Evolutionary conservation across 2,329 filamentous ascomycete species (phyloP).

Genomic region (Exophiala dermatitidis): DNA sequence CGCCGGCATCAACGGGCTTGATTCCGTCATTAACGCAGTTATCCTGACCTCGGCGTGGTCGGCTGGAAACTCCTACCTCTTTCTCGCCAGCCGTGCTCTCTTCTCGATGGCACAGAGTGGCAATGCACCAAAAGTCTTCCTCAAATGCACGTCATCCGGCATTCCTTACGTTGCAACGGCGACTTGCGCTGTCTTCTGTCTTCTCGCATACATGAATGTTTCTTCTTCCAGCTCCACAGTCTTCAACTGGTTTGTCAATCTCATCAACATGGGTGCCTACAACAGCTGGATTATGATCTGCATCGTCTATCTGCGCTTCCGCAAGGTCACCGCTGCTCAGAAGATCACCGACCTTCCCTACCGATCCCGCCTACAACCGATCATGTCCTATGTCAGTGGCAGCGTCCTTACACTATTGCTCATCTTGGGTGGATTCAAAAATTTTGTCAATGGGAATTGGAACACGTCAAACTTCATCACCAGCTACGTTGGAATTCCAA

Average conservation of each 20-base stretch:
- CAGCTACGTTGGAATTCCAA: constrained; percentile 39
- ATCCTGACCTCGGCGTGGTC: constrained; percentile 65
- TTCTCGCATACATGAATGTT: constrained; percentile 36
- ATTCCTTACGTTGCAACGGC: constrained; percentile 51
- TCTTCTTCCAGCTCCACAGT: constrained; percentile 32
- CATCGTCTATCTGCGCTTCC: constrained; percentile 43
- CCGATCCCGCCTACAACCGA: constrained; percentile 42
- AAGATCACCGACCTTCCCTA: constrained; percentile 35
- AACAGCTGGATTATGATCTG: constrained; percentile 46
- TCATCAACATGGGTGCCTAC: constrained; percentile 42
- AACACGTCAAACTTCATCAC: constrained; percentile 41
- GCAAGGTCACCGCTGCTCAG: constrained; percentile 37
- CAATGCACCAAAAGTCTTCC: constrained; percentile 43
- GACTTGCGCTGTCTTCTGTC: constrained; percentile 39
- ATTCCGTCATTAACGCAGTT: constrained; percentile 67
- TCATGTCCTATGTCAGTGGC: constrained; percentile 58
- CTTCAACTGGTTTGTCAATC: constrained; percentile 44
- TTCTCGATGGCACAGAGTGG: constrained; percentile 28
- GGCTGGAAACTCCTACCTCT: constrained; percentile 36
- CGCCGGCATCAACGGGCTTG: constrained; percentile 60
- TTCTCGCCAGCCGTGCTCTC: constrained; percentile 31
- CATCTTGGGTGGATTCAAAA: constrained; percentile 56
- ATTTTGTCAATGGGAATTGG: constrained; percentile 32
- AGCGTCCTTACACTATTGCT: constrained; percentile 48
- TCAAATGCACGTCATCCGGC: constrained; percentile 46